These are phyloP conservation scores for Fragaria iinumae DNA, from an alignment of 306 rosid species.

Conservation along the genomic window DNA sequence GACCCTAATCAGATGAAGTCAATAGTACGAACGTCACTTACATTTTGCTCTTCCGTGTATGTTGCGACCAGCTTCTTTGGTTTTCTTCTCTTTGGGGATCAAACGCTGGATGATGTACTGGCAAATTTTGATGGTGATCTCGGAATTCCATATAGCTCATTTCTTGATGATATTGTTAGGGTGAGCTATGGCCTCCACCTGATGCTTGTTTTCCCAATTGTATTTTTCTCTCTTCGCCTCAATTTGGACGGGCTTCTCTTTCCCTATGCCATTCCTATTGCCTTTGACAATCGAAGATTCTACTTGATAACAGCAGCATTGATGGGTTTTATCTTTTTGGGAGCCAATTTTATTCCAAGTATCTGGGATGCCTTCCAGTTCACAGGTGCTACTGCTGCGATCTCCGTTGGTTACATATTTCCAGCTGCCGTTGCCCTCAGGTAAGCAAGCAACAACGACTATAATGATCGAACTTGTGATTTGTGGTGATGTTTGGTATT, in stretches of 20 bases:
- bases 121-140: conserved; percentile 79
- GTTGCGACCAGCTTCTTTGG: conserved; percentile 61
- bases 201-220: conserved; percentile 75
- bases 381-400: conserved; percentile 74
- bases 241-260: conserved; percentile 65
- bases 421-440: conserved; percentile 63
- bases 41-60: conserved; percentile 53
- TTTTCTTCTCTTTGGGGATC: conserved; percentile 65
- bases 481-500: not conserved
- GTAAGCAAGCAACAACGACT: conserved; percentile 29
- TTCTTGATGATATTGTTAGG: conserved; percentile 65
- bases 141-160: conserved; percentile 56
- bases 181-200: conserved; percentile 76
- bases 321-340: conserved; percentile 55
- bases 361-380: conserved; percentile 87
- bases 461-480: not conserved
- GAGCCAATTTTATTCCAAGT: conserved; percentile 69
- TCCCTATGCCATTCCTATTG: conserved; percentile 57
- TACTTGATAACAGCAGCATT: conserved; percentile 48
- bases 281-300: conserved; percentile 54
- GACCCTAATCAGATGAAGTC: conserved; percentile 56
- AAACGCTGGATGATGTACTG: conserved; percentile 62
- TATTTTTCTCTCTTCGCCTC: conserved; percentile 72
- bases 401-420: conserved; percentile 58
- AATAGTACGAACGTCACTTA: conserved; percentile 47